phyloP scores from a whole-genome alignment of 2,329 filamentous ascomycete species.

The Chaetoscypha palmicola region DNA sequence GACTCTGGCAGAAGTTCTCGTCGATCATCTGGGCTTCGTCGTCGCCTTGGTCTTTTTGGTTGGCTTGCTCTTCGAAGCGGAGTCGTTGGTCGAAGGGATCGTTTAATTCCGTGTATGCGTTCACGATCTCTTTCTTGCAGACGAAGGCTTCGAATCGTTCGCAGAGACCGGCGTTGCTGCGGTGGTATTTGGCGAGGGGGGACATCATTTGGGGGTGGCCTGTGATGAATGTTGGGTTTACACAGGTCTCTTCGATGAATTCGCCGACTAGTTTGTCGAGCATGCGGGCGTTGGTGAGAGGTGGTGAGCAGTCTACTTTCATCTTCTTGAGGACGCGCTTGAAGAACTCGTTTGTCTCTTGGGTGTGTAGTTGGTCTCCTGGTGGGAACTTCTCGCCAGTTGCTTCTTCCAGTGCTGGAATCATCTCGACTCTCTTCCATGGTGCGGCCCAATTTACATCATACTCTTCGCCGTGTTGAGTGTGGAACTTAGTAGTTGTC shows the following conservation, averaged over 20 bases:
- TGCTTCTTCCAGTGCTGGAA: conserved; percentile 81
- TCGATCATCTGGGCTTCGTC: conserved; percentile 95
- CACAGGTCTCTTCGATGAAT: conserved; percentile 87
- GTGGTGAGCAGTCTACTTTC: conserved; percentile 82
- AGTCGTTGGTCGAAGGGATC: conserved; percentile 91
- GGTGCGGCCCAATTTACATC: conserved; percentile 94
- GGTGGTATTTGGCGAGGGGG: conserved; percentile 92
- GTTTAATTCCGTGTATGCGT: conserved; percentile 95
- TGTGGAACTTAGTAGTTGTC: conserved; percentile 80
- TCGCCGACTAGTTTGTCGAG: conserved; percentile 91
- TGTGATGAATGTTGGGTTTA: conserved; percentile 88
- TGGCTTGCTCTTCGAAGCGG: conserved; percentile 89
- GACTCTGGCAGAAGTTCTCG: conserved; percentile 84
- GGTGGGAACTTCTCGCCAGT: conserved; percentile 92
- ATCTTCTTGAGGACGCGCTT: conserved; percentile 78
- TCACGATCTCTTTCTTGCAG: conserved; percentile 93
- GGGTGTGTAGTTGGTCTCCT: conserved; percentile 80
- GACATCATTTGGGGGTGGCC: conserved; percentile 89
- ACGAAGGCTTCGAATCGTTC: conserved; percentile 98
- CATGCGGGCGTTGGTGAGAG: conserved; percentile 90
- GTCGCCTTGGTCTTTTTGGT: conserved; percentile 93
- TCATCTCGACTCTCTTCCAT: conserved; percentile 94
- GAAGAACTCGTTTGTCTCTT: conserved; percentile 82
- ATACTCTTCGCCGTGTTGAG: conserved; percentile 76
- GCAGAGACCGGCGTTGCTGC: conserved; percentile 72